Base-by-base conservation (phyloP, 108 stramenopile species). In the Parietichytrium sp. region DNA sequence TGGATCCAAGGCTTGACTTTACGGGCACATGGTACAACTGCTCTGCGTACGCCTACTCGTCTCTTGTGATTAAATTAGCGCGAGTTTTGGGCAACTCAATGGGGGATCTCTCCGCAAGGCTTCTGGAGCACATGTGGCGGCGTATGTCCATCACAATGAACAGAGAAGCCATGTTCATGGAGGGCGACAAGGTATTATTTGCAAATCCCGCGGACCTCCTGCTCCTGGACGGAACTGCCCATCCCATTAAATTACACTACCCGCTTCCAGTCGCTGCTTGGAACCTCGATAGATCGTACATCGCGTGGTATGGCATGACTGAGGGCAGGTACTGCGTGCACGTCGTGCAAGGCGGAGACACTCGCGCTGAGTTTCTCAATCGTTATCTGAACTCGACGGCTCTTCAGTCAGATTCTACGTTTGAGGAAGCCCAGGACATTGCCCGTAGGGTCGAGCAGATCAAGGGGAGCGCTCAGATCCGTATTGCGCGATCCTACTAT, bases 191-290 rank as follows among this genome's bases (percentile, higher is more conserved):
- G 2, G 61, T 72, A 6, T 42, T 72, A 45, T 42, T 72, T 8
- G 61, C 61, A 6, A 72, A 72, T 45, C 61, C 61, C 13, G 61
- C 61, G 1, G 45, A 72, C 23, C 61, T 72, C 33, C 45, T 72
- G 36, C 1, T 25, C 0, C 33, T 72, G 6, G 61, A 72, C 42
- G n/a, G 42, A 16, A 20, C 45, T 1, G 38, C 61, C 12, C 61
- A 42, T 42, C 36, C 13, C 0, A 2, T 45, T 25, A 72, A 33
- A 6, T 33, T 72, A n/a, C 45, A 33, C 8, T 45, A 72, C 33
- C 61, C 61, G 3, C 61, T 72, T 16, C 61, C 61, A 16, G 45
- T 72, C 38, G 61, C 61, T 7, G 45, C 61, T 42, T 72, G 36
- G 0, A 42, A 33, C 15, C 38, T 72, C 10, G 61, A 72, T 0